phyloP scores from a whole-genome alignment of 1,139 yeast genomes.

The Hemisphaericaspora xylofermentans region DNA sequence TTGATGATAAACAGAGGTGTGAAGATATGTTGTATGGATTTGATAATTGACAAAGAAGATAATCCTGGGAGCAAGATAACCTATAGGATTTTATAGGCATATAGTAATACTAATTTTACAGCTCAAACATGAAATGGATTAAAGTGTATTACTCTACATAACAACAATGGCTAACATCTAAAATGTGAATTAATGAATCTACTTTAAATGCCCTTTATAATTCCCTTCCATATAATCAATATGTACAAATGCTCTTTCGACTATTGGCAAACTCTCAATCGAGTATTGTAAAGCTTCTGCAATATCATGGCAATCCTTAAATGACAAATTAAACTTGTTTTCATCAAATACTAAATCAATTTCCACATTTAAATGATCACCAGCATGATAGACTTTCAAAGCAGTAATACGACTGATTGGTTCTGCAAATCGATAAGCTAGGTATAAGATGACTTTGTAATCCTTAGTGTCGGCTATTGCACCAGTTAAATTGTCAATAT shows the following conservation, averaged over 20 bases:
- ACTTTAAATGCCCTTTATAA: slow-evolving; percentile 48
- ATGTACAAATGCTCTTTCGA: slow-evolving; percentile 81
- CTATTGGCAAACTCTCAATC: slow-evolving; percentile 71
- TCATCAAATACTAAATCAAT: slow-evolving; percentile 67
- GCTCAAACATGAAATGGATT: no score
- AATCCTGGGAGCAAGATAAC: slow-evolving; percentile 5
- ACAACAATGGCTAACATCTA: background rate
- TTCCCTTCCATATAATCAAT: slow-evolving; percentile 66
- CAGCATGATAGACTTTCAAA: slow-evolving; percentile 73
- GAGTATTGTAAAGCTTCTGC: slow-evolving; percentile 84
- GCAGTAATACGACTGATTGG: slow-evolving; percentile 65
- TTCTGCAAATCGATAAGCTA: slow-evolving; percentile 69
- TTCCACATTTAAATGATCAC: slow-evolving; percentile 74
- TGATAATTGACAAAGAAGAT: slow-evolving; percentile 7
- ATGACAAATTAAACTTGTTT: slow-evolving; percentile 40
- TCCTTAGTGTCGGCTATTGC: slow-evolving; percentile 65
- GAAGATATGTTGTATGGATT: slow-evolving; percentile 21
- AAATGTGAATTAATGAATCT: slow-evolving; percentile 2
- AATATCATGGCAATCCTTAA: slow-evolving; percentile 74
- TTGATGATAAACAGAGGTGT: slow-evolving; percentile 33
- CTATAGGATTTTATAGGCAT: slow-evolving; percentile 2
- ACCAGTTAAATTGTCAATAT: slow-evolving; percentile 73
- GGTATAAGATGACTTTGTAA: slow-evolving; percentile 63
- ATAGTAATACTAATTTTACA: no score
- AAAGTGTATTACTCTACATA: no score